These are phyloP conservation scores for Cyclocybe cylindracea DNA, from an alignment of 768 basidiomycete species.

Conservation along the genomic window DNA sequence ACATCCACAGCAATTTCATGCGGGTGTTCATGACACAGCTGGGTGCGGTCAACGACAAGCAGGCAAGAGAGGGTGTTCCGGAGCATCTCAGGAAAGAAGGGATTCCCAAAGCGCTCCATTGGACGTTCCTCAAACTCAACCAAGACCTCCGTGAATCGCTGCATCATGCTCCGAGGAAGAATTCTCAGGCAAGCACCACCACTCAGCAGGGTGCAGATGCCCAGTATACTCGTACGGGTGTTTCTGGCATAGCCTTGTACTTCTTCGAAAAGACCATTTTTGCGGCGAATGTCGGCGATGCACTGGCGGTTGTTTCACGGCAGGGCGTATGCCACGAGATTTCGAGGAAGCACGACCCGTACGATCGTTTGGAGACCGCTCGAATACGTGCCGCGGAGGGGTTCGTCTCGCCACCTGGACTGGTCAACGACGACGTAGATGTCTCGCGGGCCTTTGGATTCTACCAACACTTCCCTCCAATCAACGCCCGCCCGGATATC, in stretches of 20 bases:
- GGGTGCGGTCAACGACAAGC: slow-evolving; percentile 42
- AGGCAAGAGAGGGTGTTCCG: slow-evolving; percentile 31
- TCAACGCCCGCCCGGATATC: slow-evolving; percentile 88
- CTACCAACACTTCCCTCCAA: slow-evolving; percentile 84
- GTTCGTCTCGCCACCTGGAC: slow-evolving; percentile 89
- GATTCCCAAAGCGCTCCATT: slow-evolving; percentile 75
- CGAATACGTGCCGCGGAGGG: slow-evolving; percentile 93
- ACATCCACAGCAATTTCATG: slow-evolving; percentile 80
- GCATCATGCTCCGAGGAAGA: slow-evolving; percentile 60
- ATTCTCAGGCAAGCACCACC: slow-evolving; percentile 63
- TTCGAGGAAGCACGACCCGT: slow-evolving; percentile 86
- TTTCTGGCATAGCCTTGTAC: slow-evolving; percentile 87
- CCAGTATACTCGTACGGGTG: slow-evolving; percentile 67
- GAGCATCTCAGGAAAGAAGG: slow-evolving; percentile 32
- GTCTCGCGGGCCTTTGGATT: slow-evolving; percentile 94
- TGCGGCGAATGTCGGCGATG: slow-evolving; percentile 88
- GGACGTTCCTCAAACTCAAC: slow-evolving; percentile 88
- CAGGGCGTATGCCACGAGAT: slow-evolving; percentile 74
- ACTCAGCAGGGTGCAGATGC: slow-evolving; percentile 38
- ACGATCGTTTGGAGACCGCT: slow-evolving; percentile 78
- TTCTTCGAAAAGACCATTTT: slow-evolving; percentile 77
- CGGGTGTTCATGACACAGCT: slow-evolving; percentile 62
- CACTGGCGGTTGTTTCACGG: slow-evolving; percentile 82
- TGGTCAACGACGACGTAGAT: slow-evolving; percentile 90
- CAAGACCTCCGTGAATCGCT: slow-evolving; percentile 74